phyloP scores from a whole-genome alignment of 352 stramenopile species.

The Phytophthora palmivora region DNA sequence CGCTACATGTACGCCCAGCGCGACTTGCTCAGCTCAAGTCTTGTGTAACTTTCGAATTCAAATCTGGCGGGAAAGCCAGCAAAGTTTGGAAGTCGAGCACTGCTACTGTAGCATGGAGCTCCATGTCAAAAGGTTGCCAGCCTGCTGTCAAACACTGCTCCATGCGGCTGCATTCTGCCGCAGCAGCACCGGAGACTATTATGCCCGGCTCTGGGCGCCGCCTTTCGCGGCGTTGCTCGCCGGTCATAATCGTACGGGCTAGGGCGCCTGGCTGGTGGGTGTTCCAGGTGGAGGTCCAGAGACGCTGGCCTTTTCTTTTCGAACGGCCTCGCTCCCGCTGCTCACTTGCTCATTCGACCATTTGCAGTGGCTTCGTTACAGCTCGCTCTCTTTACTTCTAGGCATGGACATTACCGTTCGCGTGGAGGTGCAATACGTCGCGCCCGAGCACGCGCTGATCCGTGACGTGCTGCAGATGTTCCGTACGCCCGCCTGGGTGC shows the following conservation, averaged over 20 bases:
- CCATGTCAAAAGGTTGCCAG: constrained; percentile 1
- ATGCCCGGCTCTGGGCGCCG: constrained; percentile 22
- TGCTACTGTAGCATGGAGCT: background rate
- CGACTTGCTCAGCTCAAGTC: constrained; percentile 1
- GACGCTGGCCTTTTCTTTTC: constrained; percentile 43
- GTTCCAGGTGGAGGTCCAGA: constrained; percentile 37
- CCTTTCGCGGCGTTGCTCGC: constrained; percentile 22
- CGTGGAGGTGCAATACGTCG: constrained; percentile 84
- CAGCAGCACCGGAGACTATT: constrained; percentile 12
- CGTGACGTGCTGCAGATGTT: constrained; percentile 86
- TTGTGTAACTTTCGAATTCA: constrained; percentile 9
- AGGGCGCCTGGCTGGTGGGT: constrained; percentile 27
- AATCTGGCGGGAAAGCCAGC: constrained; percentile 8
- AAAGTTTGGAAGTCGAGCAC: no score
- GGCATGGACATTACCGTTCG: constrained; percentile 82
- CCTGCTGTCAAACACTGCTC: background rate
- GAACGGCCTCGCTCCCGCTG: constrained; percentile 33
- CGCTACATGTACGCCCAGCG: no score
- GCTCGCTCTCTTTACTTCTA: constrained; percentile 12
- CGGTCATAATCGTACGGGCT: constrained; percentile 29
- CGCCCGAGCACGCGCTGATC: constrained; percentile 62
- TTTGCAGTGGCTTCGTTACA: constrained; percentile 39
- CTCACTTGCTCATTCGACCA: constrained; percentile 47
- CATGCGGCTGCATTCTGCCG: no score
- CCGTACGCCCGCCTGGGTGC: constrained; percentile 80